A percentile compares a stretch with the other conserved stretches of the same genome.
Evolutionary conservation across 768 basidiomycete genomes (phyloP).

Genomic region (Phlegmacium glaucopus): DNA sequence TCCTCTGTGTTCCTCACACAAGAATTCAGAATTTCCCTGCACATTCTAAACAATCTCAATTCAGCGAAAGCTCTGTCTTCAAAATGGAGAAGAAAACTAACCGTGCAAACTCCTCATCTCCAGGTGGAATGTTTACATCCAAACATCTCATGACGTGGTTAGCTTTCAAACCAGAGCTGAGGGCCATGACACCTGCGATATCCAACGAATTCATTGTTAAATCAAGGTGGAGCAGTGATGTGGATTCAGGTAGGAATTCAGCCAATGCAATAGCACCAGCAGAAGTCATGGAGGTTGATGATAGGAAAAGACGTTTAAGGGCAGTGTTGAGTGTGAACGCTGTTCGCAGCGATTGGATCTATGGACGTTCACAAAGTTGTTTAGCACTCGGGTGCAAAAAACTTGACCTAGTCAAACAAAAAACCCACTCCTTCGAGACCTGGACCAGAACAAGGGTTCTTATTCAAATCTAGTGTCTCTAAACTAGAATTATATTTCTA

Average conservation of each 20-base stretch:
- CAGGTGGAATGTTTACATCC: constrained; percentile 88
- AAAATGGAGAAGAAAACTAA: constrained; percentile 29
- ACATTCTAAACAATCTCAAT: constrained; percentile 48
- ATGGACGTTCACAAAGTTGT: background rate
- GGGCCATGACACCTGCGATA: constrained; percentile 89
- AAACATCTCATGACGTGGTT: constrained; percentile 89
- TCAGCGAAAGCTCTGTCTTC: too few species aligned
- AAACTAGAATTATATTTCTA: constrained; percentile 94
- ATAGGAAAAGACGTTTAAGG: constrained; percentile 89
- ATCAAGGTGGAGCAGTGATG: constrained; percentile 86
- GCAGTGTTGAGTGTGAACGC: constrained; percentile 91
- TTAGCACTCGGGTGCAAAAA: background rate
- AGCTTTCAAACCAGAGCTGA: constrained; percentile 78
- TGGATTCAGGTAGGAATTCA: constrained; percentile 92
- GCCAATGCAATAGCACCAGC: constrained; percentile 92
- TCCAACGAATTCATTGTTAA: constrained; percentile 81
- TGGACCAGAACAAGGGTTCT: constrained; percentile 92
- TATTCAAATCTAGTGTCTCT: constrained; percentile 90
- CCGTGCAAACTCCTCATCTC: constrained; percentile 77
- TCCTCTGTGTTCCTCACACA: constrained; percentile 95
- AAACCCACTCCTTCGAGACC: constrained; percentile 85
- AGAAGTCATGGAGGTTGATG: constrained; percentile 75
- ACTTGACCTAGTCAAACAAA: background rate
- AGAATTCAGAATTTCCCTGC: constrained; percentile 83
- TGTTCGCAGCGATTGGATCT: constrained; percentile 86